Percentiles rank a stretch among this genome's conserved stretches.
These are phyloP conservation scores for Fusarium sarcochroum DNA, from an alignment of 2,329 filamentous ascomycete genomes.

Conservation along the genomic window DNA sequence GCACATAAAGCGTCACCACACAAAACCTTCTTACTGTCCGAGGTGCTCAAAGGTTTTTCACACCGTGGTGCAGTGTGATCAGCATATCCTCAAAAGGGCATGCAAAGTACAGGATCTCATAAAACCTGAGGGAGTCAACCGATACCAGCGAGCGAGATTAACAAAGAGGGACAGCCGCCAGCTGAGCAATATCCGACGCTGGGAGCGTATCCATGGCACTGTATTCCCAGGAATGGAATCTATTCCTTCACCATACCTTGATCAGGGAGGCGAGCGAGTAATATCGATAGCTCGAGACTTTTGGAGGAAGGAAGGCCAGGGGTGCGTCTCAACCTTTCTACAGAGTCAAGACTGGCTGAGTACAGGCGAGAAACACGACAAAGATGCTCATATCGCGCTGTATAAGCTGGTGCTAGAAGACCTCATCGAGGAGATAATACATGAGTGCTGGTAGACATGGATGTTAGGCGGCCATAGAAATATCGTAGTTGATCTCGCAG, in stretches of 20 bases:
- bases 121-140: neutral
- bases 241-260: neutral
- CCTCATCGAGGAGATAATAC: neutral
- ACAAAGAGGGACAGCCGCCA: fast-evolving
- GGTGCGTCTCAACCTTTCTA: fast-evolving
- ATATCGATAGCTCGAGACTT: neutral
- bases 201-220: neutral
- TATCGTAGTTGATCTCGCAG: too few relatives aligned
- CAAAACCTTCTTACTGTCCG: neutral
- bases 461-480: too few relatives aligned
- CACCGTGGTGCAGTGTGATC: neutral
- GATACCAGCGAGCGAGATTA: neutral
- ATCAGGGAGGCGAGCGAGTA: neutral
- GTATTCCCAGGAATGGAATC: neutral
- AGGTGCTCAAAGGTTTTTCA: neutral
- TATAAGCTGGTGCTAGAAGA: neutral
- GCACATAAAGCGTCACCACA: fast-evolving
- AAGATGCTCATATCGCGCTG: neutral
- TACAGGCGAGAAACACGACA: neutral
- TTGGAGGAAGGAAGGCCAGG: neutral
- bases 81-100: neutral
- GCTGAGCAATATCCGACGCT: neutral
- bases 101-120: neutral
- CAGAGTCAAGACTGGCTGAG: neutral
- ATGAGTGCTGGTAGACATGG: too few relatives aligned